Conservation (phyloP, 345 rosid species). For the Erodium maritimum region DNA sequence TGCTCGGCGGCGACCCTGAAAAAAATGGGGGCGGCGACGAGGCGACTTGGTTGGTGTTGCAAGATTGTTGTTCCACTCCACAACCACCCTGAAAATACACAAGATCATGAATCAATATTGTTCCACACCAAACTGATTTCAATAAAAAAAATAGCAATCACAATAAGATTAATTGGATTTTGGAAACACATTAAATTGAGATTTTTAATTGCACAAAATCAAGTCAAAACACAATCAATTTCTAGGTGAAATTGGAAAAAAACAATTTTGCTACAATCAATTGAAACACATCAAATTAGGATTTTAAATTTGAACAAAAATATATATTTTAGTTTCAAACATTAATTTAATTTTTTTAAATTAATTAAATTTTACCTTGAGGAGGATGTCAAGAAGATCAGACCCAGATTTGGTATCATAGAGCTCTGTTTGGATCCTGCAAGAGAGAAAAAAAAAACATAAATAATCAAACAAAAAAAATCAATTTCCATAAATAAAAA, state of each 20-base stretch:
- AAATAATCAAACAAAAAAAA: background rate
- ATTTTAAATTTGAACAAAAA: too few relatives aligned
- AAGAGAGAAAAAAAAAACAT: slow-evolving; percentile 4
- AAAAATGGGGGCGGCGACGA: slow-evolving; percentile 82
- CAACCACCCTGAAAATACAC: slow-evolving; percentile 44
- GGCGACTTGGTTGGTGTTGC: slow-evolving; percentile 29
- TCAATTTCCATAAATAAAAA: background rate
- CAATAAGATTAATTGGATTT: too few relatives aligned
- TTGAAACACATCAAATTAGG: too few relatives aligned
- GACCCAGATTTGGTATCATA: slow-evolving; percentile 44
- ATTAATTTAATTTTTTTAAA: too few relatives aligned
- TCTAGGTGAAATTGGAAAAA: too few relatives aligned
- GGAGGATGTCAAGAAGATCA: slow-evolving; percentile 69
- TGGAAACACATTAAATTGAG: too few relatives aligned
- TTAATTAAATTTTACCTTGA: slow-evolving; percentile 37
- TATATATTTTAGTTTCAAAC: too few relatives aligned
- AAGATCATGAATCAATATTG: too few relatives aligned
- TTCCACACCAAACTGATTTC: background rate
- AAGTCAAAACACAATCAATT: too few relatives aligned
- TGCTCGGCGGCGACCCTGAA: slow-evolving; percentile 93
- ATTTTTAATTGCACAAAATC: too few relatives aligned
- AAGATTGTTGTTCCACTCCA: slow-evolving; percentile 50
- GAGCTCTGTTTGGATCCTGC: slow-evolving; percentile 58
- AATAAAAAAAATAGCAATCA: background rate
- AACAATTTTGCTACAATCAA: too few relatives aligned